Percentiles rank a stretch among this genome's conserved stretches.
Evolutionary conservation across 805 yeast genomes (phyloP).

Genomic region (Metschnikowia baotianmanensis): DNA sequence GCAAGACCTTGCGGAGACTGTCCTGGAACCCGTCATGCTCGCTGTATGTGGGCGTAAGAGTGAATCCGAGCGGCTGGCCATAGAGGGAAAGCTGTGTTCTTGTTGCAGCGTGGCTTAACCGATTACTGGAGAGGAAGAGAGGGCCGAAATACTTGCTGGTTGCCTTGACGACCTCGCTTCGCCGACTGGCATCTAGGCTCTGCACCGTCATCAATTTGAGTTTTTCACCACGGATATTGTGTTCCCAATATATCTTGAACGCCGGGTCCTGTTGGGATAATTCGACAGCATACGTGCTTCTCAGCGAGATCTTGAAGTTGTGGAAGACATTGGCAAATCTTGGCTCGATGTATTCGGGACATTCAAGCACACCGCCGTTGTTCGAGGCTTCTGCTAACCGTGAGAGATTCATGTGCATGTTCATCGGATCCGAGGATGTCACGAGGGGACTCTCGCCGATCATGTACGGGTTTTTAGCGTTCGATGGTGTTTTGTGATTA

Average conservation of each 20-base stretch:
- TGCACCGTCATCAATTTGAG: slow-evolving; percentile 15
- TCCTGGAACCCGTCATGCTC: slow-evolving; percentile 11
- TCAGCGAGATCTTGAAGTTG: slow-evolving; percentile 9
- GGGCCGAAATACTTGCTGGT: slow-evolving; percentile 12
- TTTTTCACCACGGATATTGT: slow-evolving; percentile 9
- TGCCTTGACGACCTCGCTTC: slow-evolving; percentile 10
- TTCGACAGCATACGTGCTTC: slow-evolving; percentile 16
- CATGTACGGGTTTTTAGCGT: slow-evolving; percentile 2
- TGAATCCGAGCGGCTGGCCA: slow-evolving; percentile 15
- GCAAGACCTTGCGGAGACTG: slow-evolving; percentile 14
- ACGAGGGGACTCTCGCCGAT: slow-evolving; percentile 17
- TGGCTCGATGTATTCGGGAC: slow-evolving; percentile 7
- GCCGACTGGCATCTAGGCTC: slow-evolving; percentile 1
- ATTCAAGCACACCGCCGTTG: neutral
- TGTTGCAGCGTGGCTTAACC: slow-evolving; percentile 8
- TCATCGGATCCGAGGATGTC: slow-evolving; percentile 13
- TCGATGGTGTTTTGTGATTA: no score
- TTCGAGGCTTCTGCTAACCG: neutral
- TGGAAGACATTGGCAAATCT: slow-evolving; percentile 3
- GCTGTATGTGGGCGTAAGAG: slow-evolving; percentile 5
- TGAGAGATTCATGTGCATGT: slow-evolving; percentile 17
- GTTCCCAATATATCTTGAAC: slow-evolving; percentile 16
- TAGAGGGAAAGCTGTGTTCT: slow-evolving; percentile 12
- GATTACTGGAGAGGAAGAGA: slow-evolving; percentile 8
- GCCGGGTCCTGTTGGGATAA: slow-evolving; percentile 23